These are phyloP conservation scores for Fusarium sp. DNA, from an alignment of 2,329 filamentous ascomycete species.

Conservation along the genomic window DNA sequence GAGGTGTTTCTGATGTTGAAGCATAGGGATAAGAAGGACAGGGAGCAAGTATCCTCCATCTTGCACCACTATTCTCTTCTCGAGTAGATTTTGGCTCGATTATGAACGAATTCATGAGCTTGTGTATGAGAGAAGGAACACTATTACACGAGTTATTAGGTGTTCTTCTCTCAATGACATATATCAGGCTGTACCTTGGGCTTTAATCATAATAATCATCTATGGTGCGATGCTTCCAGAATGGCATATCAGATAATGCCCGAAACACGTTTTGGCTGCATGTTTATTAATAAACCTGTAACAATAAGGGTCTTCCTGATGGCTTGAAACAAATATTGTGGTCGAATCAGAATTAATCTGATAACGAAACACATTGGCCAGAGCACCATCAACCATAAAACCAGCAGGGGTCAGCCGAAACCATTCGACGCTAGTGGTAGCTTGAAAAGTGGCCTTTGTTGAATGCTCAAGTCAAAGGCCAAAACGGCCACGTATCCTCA, in stretches of 20 bases:
- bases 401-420: slow-evolving; percentile 8
- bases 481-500: slow-evolving; percentile 36
- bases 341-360: neutral
- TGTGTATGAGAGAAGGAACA: neutral
- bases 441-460: slow-evolving; percentile 21
- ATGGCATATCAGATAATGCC: neutral
- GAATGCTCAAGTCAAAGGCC: neutral
- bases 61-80: neutral
- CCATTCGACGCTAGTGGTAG: slow-evolving; percentile 11
- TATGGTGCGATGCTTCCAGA: neutral
- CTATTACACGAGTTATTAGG: neutral
- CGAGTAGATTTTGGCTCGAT: neutral
- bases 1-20: neutral
- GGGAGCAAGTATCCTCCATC: neutral
- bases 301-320: neutral
- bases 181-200: neutral
- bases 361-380: neutral
- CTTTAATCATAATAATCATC: neutral
- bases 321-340: slow-evolving; percentile 1
- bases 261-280: neutral
- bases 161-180: neutral
- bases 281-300: neutral
- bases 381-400: neutral
- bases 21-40: neutral
- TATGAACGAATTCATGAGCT: neutral